Percentiles rank a stretch among this genome's conserved stretches.
These are phyloP conservation scores for Phytophthora melonis DNA, from an alignment of 352 stramenopile species.

Conservation along the genomic window DNA sequence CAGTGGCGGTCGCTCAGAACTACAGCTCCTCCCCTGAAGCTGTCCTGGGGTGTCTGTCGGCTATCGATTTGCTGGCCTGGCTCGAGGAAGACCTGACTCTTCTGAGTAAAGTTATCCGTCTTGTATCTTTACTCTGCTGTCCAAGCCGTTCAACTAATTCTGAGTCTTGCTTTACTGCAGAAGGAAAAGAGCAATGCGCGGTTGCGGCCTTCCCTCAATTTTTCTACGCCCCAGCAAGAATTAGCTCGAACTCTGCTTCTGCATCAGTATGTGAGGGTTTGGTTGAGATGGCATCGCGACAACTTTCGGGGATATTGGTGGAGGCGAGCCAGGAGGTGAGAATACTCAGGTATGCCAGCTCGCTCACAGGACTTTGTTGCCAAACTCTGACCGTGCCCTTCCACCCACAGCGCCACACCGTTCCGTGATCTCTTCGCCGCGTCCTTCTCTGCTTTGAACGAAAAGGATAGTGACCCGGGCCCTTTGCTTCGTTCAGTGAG, in stretches of 20 bases:
- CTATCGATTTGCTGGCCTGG: constrained; percentile 62
- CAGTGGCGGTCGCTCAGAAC: constrained; percentile 51
- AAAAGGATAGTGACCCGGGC: constrained; percentile 23
- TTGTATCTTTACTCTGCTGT: not conserved
- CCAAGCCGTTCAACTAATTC: constrained; percentile 1
- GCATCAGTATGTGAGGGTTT: constrained; percentile 50
- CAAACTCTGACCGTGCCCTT: too few relatives aligned
- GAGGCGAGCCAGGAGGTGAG: constrained; percentile 20
- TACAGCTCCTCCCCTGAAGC: constrained; percentile 22
- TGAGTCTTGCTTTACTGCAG: constrained; percentile 20
- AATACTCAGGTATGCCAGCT: constrained; percentile 26
- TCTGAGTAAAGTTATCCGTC: constrained; percentile 43
- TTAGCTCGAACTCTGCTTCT: constrained; percentile 18
- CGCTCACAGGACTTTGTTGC: too few relatives aligned
- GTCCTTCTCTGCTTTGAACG: constrained; percentile 26
- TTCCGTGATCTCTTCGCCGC: constrained; percentile 45
- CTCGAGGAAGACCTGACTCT: constrained; percentile 64
- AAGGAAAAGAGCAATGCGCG: constrained; percentile 43
- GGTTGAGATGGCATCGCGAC: constrained; percentile 39
- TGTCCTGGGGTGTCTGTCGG: constrained; percentile 53
- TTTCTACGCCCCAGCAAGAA: constrained; percentile 51
- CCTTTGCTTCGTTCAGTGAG: constrained; percentile 44
- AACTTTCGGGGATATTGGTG: constrained; percentile 44
- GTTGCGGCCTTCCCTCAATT: constrained; percentile 58
- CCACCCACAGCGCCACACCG: constrained; percentile 18